Conservation (phyloP, 1,284 basidiomycete species). For the Ustilago hordei region DNA sequence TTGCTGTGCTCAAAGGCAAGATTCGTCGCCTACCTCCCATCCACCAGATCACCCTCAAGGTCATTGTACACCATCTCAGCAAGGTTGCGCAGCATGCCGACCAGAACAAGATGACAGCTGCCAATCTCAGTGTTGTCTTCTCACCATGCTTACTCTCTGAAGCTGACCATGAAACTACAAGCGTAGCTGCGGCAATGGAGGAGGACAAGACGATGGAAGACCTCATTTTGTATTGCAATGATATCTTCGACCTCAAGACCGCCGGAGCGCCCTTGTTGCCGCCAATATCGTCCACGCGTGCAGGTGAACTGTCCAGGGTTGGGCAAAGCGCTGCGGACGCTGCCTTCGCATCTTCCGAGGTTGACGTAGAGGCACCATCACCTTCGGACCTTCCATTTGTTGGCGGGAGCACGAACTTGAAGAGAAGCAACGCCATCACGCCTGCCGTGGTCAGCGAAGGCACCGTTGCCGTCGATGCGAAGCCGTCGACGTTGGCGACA, state of each 20-base stretch:
- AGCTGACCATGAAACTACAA: constrained; percentile 59
- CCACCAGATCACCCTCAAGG: constrained; percentile 88
- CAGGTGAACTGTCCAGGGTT: constrained; percentile 24
- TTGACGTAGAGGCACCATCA: constrained; percentile 20
- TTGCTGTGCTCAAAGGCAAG: constrained; percentile 63
- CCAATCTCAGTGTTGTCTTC: constrained; percentile 71
- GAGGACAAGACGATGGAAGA: constrained; percentile 67
- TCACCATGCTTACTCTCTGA: constrained; percentile 66
- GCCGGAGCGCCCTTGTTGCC: constrained; percentile 53
- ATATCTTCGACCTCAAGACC: constrained; percentile 60
- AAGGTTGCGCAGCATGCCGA: constrained; percentile 78
- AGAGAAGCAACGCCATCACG: constrained; percentile 52
- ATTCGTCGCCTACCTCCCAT: constrained; percentile 75
- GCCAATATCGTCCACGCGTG: constrained; percentile 31
- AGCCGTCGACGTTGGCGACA: background rate
- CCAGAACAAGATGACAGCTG: constrained; percentile 93
- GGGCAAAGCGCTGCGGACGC: constrained; percentile 39
- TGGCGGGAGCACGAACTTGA: constrained; percentile 31
- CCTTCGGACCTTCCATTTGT: constrained; percentile 39
- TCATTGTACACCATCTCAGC: constrained; percentile 87
- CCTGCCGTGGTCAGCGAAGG: constrained; percentile 23
- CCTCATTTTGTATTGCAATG: constrained; percentile 58
- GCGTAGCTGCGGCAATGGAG: constrained; percentile 64
- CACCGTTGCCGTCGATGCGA: background rate
- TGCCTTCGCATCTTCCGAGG: constrained; percentile 30